Base-by-base conservation (phyloP, 805 yeast genomes). In the Wilhelminamyces savonicus region DNA sequence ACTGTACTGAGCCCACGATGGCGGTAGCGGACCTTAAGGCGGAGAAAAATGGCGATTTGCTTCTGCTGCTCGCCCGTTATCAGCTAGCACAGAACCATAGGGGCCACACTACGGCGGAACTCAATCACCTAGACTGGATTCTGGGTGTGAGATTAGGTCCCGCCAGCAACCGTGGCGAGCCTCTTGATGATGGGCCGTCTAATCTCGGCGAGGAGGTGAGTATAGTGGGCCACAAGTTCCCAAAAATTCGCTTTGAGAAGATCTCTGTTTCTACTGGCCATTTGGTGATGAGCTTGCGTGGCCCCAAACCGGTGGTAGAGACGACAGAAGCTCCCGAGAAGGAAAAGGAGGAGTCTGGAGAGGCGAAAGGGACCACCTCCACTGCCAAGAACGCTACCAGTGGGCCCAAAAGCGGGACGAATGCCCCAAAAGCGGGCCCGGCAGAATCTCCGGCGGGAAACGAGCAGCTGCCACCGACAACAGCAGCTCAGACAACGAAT, bases 191-290 rank as follows among this genome's bases (percentile, higher is more conserved):
- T 11, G 61, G 56, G 5, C 73, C 77, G 0, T 59, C 78, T 15
- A 86, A 85, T 46, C 55, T 90, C 16, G 96, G 95, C 5, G 96
- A 88, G 53, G 98, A 90, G 53, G 87, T 92, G 2, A 81, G 94
- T 39, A 64, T 74, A 12, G 86, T 87, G 5, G 94, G 95, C 3
- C 87, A 81, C 43, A 84, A 83, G 43, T 87, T 88, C 50, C 95
- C 96, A 1, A 85, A 82, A 42, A 71, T 92, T 3, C 62, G 78
- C 2, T 87, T 92, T 52, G 97, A 90, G 48, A 77, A 78, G 42
- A 87, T 92, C 5, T 78, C 92, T 2, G 94, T 90, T 0, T 76
- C 94, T 0, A 81, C 94, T 0, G 96, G 97, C 23, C 76, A 69
- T 18, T 60, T 88, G 32, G 75, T 77, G 3, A 54, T 92, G 9